Conservation (phyloP, 2,329 filamentous ascomycete genomes). For the Xylaria sp. region DNA sequence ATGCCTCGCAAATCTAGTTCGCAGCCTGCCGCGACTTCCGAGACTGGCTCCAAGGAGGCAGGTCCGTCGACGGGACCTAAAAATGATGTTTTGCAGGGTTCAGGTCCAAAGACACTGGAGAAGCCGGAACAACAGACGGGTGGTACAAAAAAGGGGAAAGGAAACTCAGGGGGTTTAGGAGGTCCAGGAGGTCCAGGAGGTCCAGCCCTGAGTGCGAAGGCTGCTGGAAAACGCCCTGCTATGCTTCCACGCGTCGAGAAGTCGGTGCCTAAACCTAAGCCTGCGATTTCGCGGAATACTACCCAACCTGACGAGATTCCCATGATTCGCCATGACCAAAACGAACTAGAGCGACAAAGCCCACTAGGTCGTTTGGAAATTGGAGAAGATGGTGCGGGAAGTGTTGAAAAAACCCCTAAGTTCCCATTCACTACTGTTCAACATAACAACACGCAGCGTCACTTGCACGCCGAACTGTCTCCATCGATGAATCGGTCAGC, state of each 20-base stretch:
- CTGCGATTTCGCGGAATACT: background rate
- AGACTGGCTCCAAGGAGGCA: constrained; percentile 28
- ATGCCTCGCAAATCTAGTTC: constrained; percentile 45
- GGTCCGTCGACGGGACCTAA: constrained; percentile 25
- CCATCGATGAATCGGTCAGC: constrained; percentile 32
- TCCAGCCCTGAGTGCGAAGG: constrained; percentile 38
- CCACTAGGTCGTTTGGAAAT: constrained; percentile 6
- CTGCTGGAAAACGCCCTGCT: constrained; percentile 44
- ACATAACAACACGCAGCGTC: constrained; percentile 19
- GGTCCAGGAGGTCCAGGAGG: background rate
- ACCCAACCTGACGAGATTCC: constrained; percentile 2
- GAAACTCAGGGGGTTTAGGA: constrained; percentile 1
- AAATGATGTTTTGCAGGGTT: constrained; percentile 20
- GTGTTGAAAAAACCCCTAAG: background rate
- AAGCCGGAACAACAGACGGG: constrained; percentile 16
- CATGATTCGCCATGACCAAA: background rate
- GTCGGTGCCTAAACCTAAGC: constrained; percentile 11
- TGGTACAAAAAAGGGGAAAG: constrained; percentile 15
- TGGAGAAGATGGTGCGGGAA: background rate
- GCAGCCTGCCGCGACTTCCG: constrained; percentile 37
- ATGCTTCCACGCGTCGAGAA: constrained; percentile 15
- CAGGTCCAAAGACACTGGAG: constrained; percentile 30
- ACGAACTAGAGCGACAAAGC: constrained; percentile 1
- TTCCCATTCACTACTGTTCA: background rate
- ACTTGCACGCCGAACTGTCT: constrained; percentile 15